Percentiles rank a stretch among this genome's conserved stretches.
These are phyloP conservation scores for Aspergillus funiculosus DNA, from an alignment of 495 filamentous ascomycete genomes.

Conservation along the genomic window DNA sequence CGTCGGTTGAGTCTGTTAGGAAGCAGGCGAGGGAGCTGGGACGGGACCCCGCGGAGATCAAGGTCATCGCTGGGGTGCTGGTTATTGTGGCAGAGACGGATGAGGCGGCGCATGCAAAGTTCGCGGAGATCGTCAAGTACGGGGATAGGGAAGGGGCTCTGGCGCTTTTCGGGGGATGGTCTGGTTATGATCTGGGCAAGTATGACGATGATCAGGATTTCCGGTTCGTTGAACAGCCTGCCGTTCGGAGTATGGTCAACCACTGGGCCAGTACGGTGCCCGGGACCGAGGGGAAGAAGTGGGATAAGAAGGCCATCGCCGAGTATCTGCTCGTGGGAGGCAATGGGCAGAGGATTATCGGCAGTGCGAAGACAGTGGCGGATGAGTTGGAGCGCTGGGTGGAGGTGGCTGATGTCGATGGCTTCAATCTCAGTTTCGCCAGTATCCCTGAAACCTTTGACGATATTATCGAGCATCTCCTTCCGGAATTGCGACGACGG, in stretches of 20 bases:
- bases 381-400: constrained; percentile 58
- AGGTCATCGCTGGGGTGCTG: constrained; percentile 45
- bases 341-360: constrained; percentile 47
- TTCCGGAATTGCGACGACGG: constrained; percentile 41
- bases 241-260: constrained; percentile 38
- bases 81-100: constrained; percentile 49
- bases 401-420: constrained; percentile 54
- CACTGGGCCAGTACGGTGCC: constrained; percentile 32
- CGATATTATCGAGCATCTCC: constrained; percentile 48
- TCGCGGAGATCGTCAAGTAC: constrained; percentile 41
- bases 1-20: constrained; percentile 45
- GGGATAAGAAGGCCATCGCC: constrained; percentile 57
- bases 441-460: constrained; percentile 56
- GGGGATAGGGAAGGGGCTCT: constrained; percentile 48
- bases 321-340: constrained; percentile 57
- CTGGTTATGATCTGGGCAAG: constrained; percentile 46
- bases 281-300: constrained; percentile 42
- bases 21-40: constrained; percentile 38
- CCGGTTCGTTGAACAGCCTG: constrained; percentile 54
- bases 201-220: constrained; percentile 51
- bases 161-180: constrained; percentile 52
- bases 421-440: constrained; percentile 56
- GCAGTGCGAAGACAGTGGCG: constrained; percentile 51
- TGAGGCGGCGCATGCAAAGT: constrained; percentile 48
- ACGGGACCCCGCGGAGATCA: constrained; percentile 43